Percentiles rank a stretch among this genome's conserved stretches.
phyloP scores from a whole-genome alignment of 345 rosid species.

The Atalantia buxifolia region DNA sequence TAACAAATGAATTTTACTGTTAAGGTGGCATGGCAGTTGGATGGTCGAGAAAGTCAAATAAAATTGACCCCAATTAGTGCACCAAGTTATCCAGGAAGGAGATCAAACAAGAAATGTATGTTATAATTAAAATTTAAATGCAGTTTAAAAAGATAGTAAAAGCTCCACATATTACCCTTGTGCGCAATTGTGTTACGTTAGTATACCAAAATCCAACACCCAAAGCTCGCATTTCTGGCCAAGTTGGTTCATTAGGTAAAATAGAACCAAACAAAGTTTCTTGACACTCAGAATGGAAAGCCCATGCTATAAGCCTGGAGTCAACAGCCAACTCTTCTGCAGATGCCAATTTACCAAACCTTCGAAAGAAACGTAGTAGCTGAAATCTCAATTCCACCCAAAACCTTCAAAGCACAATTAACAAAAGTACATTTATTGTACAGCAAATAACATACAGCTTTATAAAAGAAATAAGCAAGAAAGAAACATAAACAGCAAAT shows the following conservation, averaged over 20 bases:
- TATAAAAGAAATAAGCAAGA: not conserved
- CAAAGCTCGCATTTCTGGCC: conserved; percentile 79
- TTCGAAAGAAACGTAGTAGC: conserved; percentile 52
- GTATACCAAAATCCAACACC: conserved; percentile 92
- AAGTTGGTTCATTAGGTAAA: conserved; percentile 72
- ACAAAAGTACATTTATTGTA: conserved; percentile 3
- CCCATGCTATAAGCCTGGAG: conserved; percentile 71
- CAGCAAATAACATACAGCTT: not conserved
- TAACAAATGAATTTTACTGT: not conserved
- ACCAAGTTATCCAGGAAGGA: not conserved
- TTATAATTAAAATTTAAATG: conserved; percentile 6
- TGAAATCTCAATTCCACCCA: conserved; percentile 80
- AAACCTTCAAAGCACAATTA: conserved; percentile 53
- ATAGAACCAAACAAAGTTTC: conserved; percentile 60
- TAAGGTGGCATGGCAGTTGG: not conserved
- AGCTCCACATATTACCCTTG: conserved; percentile 49
- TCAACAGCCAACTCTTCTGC: conserved; percentile 60
- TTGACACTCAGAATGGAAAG: conserved; percentile 91
- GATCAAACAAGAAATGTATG: not conserved
- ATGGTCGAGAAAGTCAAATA: conserved; percentile 4
- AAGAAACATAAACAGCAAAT: not conserved
- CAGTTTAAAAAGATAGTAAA: not conserved
- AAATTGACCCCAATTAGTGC: not conserved
- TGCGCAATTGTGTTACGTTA: conserved; percentile 60
- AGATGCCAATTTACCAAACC: conserved; percentile 57